Evolutionary conservation across 2,329 filamentous ascomycete genomes (phyloP), one percentile per base, ranked within the genome.

Genomic region (Zasmidium angulare): DNA sequence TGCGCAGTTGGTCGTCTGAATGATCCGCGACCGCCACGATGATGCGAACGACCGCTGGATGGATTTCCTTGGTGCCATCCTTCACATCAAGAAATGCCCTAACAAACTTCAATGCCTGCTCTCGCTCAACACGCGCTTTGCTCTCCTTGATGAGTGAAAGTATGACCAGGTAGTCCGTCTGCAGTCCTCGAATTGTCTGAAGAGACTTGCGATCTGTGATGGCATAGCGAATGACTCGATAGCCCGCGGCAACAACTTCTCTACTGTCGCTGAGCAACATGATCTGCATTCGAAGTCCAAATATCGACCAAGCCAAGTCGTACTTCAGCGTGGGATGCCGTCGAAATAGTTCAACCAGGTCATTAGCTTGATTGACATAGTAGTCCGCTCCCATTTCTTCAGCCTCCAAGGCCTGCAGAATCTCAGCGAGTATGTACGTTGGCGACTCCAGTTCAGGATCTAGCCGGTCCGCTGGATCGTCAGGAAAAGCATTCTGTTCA

Each of bases 91-190:
- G 80, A 70, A 99, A 99, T 10, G 93, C 91, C 60, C 95, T 86
- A 23, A 98, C 88, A 73, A 99, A 97, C 74, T 99, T 99, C 69
- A 99, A 80, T 12, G 95, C 95, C 76, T 99, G 95, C 75, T 99
- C 95, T 55, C 96, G 86, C 78, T 99, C 95, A 19, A 99, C 90
- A 67, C 93, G 93, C n/a, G 93, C 91, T 75, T 97, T 98, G 71
- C 90, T 89, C 74, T 98, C 95, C 73, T 98, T 98, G 65, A 96
- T 91, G 31, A 99, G 80, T 0, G 95, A 98, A 69, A 93, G 82
- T 43, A 96, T 91, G 24, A 97, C 93, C 20, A 98, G 81, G 68
- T 91, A 93, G 73, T 99, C 96, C 0, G 92, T 98, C 66, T 97
- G 93, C 20, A 98, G 79, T 14, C 84, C 84, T 57, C 93, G 86